These are phyloP conservation scores for Morella rubra DNA, from an alignment of 306 rosid genomes.

Conservation along the genomic window DNA sequence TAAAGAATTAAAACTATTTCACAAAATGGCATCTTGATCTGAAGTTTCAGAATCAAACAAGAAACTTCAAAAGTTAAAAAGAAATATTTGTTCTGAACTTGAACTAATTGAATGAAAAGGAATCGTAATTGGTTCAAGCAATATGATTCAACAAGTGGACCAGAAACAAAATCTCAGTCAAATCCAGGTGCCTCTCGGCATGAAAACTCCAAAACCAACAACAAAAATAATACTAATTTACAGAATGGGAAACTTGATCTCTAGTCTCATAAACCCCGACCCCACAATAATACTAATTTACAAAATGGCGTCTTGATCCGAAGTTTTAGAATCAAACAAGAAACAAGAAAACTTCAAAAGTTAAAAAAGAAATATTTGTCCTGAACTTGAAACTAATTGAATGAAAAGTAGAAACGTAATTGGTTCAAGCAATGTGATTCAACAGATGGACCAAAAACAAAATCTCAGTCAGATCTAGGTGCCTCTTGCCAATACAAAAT, in stretches of 20 bases:
- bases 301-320: background rate
- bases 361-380: background rate
- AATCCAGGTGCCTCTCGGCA: background rate
- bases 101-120: background rate
- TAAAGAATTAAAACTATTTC: background rate
- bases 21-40: background rate
- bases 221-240: background rate
- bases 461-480: constrained; percentile 5
- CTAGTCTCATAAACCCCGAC: background rate
- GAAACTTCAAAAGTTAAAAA: background rate
- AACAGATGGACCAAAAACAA: background rate
- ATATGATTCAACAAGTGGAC: constrained; percentile 13
- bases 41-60: background rate
- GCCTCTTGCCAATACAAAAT: background rate
- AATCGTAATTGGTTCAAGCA: background rate
- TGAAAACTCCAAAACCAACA: constrained; percentile 6
- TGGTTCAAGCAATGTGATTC: constrained; percentile 16
- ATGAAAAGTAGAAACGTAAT: background rate
- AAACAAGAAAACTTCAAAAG: too few relatives aligned
- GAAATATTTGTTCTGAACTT: background rate
- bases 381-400: background rate
- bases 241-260: constrained; percentile 15
- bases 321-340: background rate
- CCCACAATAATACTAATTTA: background rate
- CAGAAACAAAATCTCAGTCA: background rate